phyloP scores from a whole-genome alignment of 495 filamentous ascomycete genomes.

The Podospora sp. region DNA sequence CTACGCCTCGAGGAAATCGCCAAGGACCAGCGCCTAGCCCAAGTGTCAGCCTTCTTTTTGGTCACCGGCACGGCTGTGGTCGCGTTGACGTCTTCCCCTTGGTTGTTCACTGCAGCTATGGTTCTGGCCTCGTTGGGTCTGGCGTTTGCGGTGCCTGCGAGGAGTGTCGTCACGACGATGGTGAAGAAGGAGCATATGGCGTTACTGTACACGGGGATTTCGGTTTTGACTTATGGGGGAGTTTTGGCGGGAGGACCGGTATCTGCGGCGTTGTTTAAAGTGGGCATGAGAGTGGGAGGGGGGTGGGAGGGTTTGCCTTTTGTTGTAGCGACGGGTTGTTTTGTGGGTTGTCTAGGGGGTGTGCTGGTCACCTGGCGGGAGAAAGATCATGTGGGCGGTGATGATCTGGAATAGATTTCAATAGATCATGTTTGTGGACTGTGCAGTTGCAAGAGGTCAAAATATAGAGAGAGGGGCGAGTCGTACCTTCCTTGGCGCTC shows the following conservation, averaged over 20 bases:
- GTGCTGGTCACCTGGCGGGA: no score
- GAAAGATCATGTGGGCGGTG: no score
- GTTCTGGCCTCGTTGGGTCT: slow-evolving; percentile 26
- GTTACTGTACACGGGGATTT: slow-evolving; percentile 56
- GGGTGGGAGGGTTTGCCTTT: slow-evolving; percentile 54
- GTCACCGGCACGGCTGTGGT: no score
- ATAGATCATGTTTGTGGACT: no score
- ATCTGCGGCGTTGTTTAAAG: slow-evolving; percentile 52
- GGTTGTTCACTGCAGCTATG: no score
- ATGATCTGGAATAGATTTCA: no score
- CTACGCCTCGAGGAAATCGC: slow-evolving; percentile 36
- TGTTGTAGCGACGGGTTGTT: slow-evolving; percentile 14
- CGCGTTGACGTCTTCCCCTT: no score
- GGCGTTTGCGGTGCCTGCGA: slow-evolving; percentile 13
- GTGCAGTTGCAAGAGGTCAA: no score
- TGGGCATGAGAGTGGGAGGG: slow-evolving; percentile 50
- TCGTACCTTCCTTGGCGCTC: no score
- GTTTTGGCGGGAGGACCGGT: slow-evolving; percentile 53
- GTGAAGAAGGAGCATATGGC: slow-evolving; percentile 53
- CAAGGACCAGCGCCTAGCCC: slow-evolving; percentile 40
- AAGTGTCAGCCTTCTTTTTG: no score
- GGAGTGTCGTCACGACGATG: slow-evolving; percentile 55
- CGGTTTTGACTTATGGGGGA: slow-evolving; percentile 54
- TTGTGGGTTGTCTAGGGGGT: slow-evolving; percentile 4
- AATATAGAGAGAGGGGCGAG: no score